Evolutionary conservation across 495 filamentous ascomycete genomes (phyloP).

Genomic region (Aspergillus bertholletiae): DNA sequence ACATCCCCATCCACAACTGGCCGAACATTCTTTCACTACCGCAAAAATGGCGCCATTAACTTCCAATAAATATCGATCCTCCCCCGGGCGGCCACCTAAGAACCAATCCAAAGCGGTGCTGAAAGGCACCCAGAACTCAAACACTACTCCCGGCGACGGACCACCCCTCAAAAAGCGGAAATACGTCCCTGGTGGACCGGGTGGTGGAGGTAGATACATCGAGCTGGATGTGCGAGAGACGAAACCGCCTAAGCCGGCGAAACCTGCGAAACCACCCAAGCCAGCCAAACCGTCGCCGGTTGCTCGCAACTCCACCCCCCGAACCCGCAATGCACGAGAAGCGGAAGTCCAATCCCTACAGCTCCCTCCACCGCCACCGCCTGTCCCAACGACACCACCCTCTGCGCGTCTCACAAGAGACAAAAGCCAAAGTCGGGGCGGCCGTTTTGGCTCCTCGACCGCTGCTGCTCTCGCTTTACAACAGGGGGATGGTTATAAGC

Average conservation of each 20-base stretch:
- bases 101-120: constrained; percentile 30
- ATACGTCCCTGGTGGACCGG: constrained; percentile 76
- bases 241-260: constrained; percentile 8
- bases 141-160: constrained; percentile 35
- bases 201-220: constrained; percentile 74
- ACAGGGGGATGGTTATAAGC: constrained; percentile 93
- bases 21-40: background rate
- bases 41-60: constrained; percentile 32
- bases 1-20: background rate
- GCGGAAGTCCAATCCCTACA: constrained; percentile 18
- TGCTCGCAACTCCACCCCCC: constrained; percentile 24
- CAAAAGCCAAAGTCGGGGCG: constrained; percentile 44
- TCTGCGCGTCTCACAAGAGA: constrained; percentile 49
- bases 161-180: constrained; percentile 51
- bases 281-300: constrained; percentile 17
- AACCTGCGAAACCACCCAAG: constrained; percentile 6
- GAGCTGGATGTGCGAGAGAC: constrained; percentile 54
- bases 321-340: constrained; percentile 26
- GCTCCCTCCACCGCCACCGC: constrained; percentile 36
- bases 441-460: constrained; percentile 72
- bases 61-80: constrained; percentile 21
- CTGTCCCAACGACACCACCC: constrained; percentile 40
- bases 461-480: constrained; percentile 80
- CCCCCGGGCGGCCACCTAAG: constrained; percentile 30
- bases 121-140: constrained; percentile 32